Conservation (phyloP, 176 grass and related monocot species). For the Leersia perrieri region DNA sequence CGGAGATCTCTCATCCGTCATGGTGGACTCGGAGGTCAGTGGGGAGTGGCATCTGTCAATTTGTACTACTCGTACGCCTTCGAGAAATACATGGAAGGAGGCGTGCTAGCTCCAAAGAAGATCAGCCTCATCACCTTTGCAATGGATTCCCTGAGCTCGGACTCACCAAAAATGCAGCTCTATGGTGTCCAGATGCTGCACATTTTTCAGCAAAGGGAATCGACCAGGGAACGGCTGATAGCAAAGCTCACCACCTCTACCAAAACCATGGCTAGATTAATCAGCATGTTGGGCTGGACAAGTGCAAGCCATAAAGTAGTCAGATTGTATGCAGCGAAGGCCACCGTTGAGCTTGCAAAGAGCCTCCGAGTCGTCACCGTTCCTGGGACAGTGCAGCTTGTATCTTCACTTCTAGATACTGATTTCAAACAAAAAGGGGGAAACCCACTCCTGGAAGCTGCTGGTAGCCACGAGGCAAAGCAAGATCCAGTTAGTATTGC, state of each 20-base stretch:
- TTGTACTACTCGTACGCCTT: no score
- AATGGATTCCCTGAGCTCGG: no score
- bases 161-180: no score
- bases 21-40: not conserved
- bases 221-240: not conserved
- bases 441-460: not conserved
- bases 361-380: not conserved
- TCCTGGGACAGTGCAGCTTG: not conserved
- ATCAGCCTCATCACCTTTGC: no score
- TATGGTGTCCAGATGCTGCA: not conserved
- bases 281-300: no score
- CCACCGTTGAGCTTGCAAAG: not conserved
- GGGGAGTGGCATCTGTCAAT: no score
- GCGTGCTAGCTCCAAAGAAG: no score
- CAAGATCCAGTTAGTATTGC: no score
- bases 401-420: not conserved
- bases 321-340: constrained; percentile 1
- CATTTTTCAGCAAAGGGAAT: not conserved
- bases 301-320: not conserved
- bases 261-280: not conserved
- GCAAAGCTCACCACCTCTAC: not conserved
- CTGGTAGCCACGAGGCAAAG: not conserved
- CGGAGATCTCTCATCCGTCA: not conserved
- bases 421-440: not conserved
- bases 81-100: no score